Conservation (phyloP, 192 early-diverging fungal genomes). For the Backusella australiensis region DNA sequence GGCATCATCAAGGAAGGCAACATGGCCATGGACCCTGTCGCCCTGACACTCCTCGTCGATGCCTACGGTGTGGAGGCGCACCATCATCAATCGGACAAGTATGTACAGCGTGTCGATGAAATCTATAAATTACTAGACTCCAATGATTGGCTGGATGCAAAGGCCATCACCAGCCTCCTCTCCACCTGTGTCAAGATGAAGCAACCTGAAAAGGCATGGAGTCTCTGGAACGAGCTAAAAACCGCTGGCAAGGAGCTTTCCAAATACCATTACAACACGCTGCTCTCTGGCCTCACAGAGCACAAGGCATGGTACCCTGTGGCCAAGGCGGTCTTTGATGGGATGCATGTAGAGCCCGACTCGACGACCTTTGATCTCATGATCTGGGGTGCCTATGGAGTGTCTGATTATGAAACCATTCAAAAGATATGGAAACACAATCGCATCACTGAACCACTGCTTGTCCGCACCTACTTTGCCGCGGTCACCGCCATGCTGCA, state of each 20-base stretch:
- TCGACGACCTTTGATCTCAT: constrained; percentile 14
- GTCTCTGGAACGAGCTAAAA: constrained; percentile 10
- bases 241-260: background rate
- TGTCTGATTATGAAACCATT: constrained; percentile 10
- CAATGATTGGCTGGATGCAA: background rate
- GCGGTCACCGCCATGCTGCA: background rate
- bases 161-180: constrained; percentile 4
- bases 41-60: constrained; percentile 6
- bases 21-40: background rate
- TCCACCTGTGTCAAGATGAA: background rate
- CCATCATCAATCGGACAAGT: background rate
- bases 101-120: background rate
- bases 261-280: constrained; percentile 20
- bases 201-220: constrained; percentile 14
- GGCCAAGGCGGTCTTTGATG: constrained; percentile 10
- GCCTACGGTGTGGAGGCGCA: constrained; percentile 13
- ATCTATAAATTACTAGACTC: background rate
- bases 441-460: background rate
- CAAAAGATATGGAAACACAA: background rate
- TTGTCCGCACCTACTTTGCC: constrained; percentile 11
- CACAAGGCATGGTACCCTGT: constrained; percentile 11
- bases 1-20: background rate
- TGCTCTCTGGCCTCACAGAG: background rate
- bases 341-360: constrained; percentile 14
- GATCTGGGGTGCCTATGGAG: constrained; percentile 6